Percentiles rank a stretch among this genome's conserved stretches.
phyloP scores from a whole-genome alignment of 78 protist genomes.

The Dictyostelium capitatum region DNA sequence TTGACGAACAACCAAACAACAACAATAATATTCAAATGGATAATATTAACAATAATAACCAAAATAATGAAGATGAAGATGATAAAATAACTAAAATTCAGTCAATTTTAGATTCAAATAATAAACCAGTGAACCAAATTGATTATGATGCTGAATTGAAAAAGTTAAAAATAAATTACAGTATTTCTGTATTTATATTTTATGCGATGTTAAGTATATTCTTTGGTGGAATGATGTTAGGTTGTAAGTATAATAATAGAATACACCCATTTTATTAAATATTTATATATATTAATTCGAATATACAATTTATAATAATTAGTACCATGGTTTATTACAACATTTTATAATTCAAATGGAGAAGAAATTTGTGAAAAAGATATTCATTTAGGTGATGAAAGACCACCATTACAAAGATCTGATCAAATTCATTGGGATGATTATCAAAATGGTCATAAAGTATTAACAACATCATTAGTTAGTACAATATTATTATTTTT shows the following conservation, averaged over 20 bases:
- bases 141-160: not conserved
- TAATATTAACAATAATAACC: not conserved
- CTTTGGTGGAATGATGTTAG: conserved; percentile 22
- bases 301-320: too few relatives aligned
- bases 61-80: not conserved
- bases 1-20: not conserved
- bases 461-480: not conserved
- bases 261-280: not conserved
- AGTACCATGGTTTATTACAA: conserved; percentile 6
- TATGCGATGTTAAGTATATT: not conserved
- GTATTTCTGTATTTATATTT: not conserved
- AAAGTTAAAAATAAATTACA: not conserved
- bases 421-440: not conserved
- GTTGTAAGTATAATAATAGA: not conserved
- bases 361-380: not conserved
- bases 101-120: not conserved
- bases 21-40: not conserved
- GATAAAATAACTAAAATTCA: not conserved
- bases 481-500: not conserved
- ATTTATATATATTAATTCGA: not conserved
- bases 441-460: not conserved
- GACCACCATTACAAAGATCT: conserved; percentile 9
- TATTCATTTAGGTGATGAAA: not conserved
- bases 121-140: not conserved
- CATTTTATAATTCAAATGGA: not conserved